A percentile compares a stretch with the other conserved stretches of the same genome.
Conservation (phyloP, 2,329 filamentous ascomycete species). For the Bipolaris bicolor region DNA sequence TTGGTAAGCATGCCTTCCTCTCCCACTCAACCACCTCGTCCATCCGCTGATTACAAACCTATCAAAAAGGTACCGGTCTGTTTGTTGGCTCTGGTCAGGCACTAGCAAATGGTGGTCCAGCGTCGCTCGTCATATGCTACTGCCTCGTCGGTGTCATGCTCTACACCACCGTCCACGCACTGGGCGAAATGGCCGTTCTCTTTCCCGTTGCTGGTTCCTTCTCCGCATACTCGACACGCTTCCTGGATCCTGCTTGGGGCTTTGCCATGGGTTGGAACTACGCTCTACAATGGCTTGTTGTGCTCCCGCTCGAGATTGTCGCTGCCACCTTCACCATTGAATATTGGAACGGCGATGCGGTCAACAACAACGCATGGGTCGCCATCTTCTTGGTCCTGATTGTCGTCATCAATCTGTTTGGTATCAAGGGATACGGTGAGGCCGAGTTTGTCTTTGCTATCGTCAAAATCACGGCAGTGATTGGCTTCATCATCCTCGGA, state of each 20-base stretch:
- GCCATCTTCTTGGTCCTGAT: constrained; percentile 80
- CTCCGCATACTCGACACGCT: constrained; percentile 87
- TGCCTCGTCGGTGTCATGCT: constrained; percentile 81
- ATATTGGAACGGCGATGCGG: constrained; percentile 71
- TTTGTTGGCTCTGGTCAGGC: constrained; percentile 75
- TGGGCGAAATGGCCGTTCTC: constrained; percentile 88
- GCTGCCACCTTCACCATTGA: constrained; percentile 83
- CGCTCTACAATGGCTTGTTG: constrained; percentile 84
- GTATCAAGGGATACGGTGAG: constrained; percentile 84
- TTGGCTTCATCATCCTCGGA: constrained; percentile 88
- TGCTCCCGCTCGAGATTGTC: constrained; percentile 84
- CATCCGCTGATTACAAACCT: constrained; percentile 20
- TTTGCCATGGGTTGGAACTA: constrained; percentile 98
- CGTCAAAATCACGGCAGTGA: constrained; percentile 83
- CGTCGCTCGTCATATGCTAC: constrained; percentile 45
- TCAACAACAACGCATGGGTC: constrained; percentile 68
- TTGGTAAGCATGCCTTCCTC: constrained; percentile 51
- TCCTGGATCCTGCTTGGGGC: constrained; percentile 91
- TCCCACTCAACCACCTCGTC: constrained; percentile 10
- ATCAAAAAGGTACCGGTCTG: constrained; percentile 61
- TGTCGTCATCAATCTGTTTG: constrained; percentile 71
- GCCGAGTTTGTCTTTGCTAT: constrained; percentile 87
- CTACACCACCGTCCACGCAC: constrained; percentile 87
- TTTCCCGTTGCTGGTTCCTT: constrained; percentile 94
- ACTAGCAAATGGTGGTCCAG: constrained; percentile 49